A percentile compares a stretch with the other conserved stretches of the same genome.
These are phyloP conservation scores for Elsinoe arachidis DNA, from an alignment of 2,329 filamentous ascomycete genomes.

Conservation along the genomic window DNA sequence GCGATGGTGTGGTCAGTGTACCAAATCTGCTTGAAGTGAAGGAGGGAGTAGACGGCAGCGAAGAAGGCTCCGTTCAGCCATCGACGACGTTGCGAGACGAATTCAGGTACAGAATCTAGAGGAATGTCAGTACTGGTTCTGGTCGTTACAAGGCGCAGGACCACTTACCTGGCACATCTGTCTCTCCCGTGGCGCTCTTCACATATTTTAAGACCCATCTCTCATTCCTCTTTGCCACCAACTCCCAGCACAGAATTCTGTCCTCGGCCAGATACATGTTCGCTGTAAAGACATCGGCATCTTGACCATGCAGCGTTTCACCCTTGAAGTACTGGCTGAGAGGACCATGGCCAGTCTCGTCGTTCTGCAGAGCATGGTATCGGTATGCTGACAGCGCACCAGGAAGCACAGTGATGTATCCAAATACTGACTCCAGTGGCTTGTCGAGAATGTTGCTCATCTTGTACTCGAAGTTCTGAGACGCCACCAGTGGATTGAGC, in stretches of 20 bases:
- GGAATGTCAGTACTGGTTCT: not conserved
- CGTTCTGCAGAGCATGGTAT: constrained; percentile 92
- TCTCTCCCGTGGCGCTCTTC: constrained; percentile 91
- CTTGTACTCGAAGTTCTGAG: constrained; percentile 99
- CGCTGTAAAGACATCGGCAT: constrained; percentile 93
- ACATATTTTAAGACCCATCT: constrained; percentile 98
- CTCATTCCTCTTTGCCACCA: constrained; percentile 90
- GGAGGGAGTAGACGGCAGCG: constrained; percentile 91
- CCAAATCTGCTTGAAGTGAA: constrained; percentile 93
- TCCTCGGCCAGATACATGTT: constrained; percentile 94
- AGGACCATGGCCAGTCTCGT: constrained; percentile 88
- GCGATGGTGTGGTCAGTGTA: constrained; percentile 80
- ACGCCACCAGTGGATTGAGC: constrained; percentile 88
- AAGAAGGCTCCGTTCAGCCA: constrained; percentile 99
- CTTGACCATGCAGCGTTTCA: constrained; percentile 89
- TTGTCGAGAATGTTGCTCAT: constrained; percentile 99
- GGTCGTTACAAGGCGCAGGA: no score
- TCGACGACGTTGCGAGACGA: constrained; percentile 88
- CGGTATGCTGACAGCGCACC: constrained; percentile 92
- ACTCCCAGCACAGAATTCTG: constrained; percentile 85
- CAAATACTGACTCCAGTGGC: constrained; percentile 91
- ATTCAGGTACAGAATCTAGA: constrained; percentile 85
- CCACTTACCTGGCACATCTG: constrained; percentile 81
- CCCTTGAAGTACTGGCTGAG: constrained; percentile 99
- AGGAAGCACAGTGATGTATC: constrained; percentile 93